A percentile compares a stretch with the other conserved stretches of the same genome.
These are phyloP conservation scores for Endogone sp. DNA, from an alignment of 192 early-diverging fungal genomes.

Conservation along the genomic window DNA sequence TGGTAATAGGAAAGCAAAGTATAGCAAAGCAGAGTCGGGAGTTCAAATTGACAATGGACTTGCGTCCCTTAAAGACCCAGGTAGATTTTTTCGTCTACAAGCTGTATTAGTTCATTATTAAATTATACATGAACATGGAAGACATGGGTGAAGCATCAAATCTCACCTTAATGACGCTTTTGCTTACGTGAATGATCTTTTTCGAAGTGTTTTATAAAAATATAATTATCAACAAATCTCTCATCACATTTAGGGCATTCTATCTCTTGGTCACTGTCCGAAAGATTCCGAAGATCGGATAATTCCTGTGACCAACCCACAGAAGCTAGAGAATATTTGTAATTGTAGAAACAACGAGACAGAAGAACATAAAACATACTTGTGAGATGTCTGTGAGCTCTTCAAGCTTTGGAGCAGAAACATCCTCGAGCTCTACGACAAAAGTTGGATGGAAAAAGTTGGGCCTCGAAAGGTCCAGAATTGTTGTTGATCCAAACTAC, in stretches of 20 bases:
- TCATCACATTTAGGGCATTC: constrained; percentile 8
- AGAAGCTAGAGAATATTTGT: constrained; percentile 1
- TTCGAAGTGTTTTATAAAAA: constrained; percentile 15
- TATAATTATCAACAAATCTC: constrained; percentile 9
- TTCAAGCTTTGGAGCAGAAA: background rate
- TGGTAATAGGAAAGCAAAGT: background rate
- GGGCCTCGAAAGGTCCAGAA: constrained; percentile 5
- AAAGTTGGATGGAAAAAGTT: constrained; percentile 5
- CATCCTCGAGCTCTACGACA: constrained; percentile 8
- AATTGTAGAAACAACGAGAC: constrained; percentile 6
- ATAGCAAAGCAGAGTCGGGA: background rate
- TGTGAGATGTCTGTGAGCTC: constrained; percentile 7
- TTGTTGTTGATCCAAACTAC: constrained; percentile 6
- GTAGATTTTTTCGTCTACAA: no score
- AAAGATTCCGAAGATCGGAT: constrained; percentile 7
- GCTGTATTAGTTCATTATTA: background rate
- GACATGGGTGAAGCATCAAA: background rate
- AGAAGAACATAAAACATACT: constrained; percentile 11
- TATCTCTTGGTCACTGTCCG: constrained; percentile 1
- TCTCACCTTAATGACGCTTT: background rate
- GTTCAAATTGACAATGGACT: background rate
- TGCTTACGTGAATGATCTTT: no score
- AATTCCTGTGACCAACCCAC: constrained; percentile 1
- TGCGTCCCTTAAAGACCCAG: background rate
- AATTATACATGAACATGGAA: background rate